phyloP scores from a whole-genome alignment of 192 early-diverging fungal species.

The Backusella macrospora region DNA sequence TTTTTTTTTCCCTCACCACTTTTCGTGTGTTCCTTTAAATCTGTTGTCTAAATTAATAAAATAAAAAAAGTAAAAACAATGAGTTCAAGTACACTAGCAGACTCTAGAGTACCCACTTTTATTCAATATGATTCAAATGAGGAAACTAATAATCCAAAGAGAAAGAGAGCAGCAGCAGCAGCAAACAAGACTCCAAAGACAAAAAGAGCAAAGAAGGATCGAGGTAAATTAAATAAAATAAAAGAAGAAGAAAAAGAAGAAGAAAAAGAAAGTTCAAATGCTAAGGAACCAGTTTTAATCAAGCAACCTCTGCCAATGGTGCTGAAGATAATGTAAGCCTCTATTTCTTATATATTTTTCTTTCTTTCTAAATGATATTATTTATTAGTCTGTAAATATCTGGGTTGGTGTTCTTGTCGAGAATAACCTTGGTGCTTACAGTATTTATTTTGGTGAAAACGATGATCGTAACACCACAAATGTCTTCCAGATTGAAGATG shows the following conservation, averaged over 20 bases:
- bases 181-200: background rate
- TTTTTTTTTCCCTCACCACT: too few species aligned
- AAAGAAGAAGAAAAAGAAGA: background rate
- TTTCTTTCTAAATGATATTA: background rate
- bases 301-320: background rate
- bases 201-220: conserved; percentile 3
- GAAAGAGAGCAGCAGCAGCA: background rate
- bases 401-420: background rate
- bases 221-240: background rate
- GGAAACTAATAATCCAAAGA: background rate
- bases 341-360: background rate
- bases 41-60: background rate
- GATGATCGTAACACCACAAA: background rate
- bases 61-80: too few species aligned
- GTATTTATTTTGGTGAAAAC: conserved; percentile 1
- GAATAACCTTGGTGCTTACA: conserved; percentile 1
- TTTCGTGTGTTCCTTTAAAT: too few species aligned
- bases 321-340: background rate
- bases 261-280: background rate
- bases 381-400: background rate
- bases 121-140: background rate
- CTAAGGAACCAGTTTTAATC: background rate
- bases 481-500: conserved; percentile 8
- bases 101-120: background rate
- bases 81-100: background rate